A percentile compares a stretch with the other conserved stretches of the same genome.
phyloP scores from a whole-genome alignment of 108 stramenopile species.

The Asterionellopsis glacialis region DNA sequence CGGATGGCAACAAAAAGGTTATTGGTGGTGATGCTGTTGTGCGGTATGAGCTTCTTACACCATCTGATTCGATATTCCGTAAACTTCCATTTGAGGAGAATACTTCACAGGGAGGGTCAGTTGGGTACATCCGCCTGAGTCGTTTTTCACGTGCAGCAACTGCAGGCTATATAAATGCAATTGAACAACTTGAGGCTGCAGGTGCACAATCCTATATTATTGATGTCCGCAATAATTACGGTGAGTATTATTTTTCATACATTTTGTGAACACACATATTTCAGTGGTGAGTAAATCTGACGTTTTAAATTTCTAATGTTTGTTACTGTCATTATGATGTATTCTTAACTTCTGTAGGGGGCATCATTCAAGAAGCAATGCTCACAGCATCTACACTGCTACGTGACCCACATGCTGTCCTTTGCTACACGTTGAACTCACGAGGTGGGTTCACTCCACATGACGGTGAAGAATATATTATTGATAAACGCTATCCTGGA shows the following conservation, averaged over 20 bases:
- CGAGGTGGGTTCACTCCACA: slow-evolving; percentile 79
- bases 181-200: slow-evolving; percentile 52
- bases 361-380: slow-evolving; percentile 83
- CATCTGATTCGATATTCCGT: slow-evolving; percentile 44
- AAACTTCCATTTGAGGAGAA: slow-evolving; percentile 14
- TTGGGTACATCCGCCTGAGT: slow-evolving; percentile 80
- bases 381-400: slow-evolving; percentile 74
- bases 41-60: slow-evolving; percentile 57
- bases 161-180: slow-evolving; percentile 56
- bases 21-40: slow-evolving; percentile 60
- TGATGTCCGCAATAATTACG: slow-evolving; percentile 80
- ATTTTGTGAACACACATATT: no score
- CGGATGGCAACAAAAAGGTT: neutral
- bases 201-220: slow-evolving; percentile 77
- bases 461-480: slow-evolving; percentile 72
- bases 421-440: slow-evolving; percentile 73
- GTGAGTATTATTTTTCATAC: slow-evolving; percentile 3
- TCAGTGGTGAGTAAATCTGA: no score
- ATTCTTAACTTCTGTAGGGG: slow-evolving; percentile 8
- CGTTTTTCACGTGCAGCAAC: slow-evolving; percentile 74
- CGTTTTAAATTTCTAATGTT: no score
- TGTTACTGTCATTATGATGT: no score
- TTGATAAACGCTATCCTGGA: slow-evolving; percentile 73
- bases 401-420: slow-evolving; percentile 66
- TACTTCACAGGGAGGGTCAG: slow-evolving; percentile 6